These are phyloP conservation scores for Dimocarpus longan DNA, from an alignment of 345 rosid species.

Conservation along the genomic window DNA sequence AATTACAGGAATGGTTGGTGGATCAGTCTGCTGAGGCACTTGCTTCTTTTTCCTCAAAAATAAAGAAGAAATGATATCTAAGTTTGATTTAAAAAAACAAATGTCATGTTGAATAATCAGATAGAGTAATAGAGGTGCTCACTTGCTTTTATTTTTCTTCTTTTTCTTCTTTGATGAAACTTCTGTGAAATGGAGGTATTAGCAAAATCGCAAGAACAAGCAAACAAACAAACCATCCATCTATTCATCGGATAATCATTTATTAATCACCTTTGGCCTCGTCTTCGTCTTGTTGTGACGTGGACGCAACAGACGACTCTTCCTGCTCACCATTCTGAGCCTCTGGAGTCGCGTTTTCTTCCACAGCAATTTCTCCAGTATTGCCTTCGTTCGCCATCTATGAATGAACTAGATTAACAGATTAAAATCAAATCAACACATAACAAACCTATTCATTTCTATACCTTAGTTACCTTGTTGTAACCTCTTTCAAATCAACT, in stretches of 20 bases:
- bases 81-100: background rate
- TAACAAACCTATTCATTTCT: no score
- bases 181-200: conserved; percentile 13
- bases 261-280: conserved; percentile 50
- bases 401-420: conserved; percentile 16
- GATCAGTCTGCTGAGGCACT: conserved; percentile 71
- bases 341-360: conserved; percentile 29
- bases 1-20: conserved; percentile 73
- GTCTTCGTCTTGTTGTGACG: conserved; percentile 43
- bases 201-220: conserved; percentile 1
- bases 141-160: conserved; percentile 98
- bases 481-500: no score
- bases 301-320: conserved; percentile 33
- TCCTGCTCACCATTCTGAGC: conserved; percentile 33
- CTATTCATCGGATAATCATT: background rate
- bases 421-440: background rate
- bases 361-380: conserved; percentile 33
- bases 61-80: conserved; percentile 14
- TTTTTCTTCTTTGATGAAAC: conserved; percentile 76
- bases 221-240: no score
- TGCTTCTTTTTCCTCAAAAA: conserved; percentile 82
- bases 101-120: background rate
- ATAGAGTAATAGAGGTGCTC: conserved; percentile 30
- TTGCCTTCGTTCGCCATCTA: conserved; percentile 46
- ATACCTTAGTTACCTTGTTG: no score